phyloP scores from a whole-genome alignment of 2,329 filamentous ascomycete species.

The Ophiocordyceps sinensis region DNA sequence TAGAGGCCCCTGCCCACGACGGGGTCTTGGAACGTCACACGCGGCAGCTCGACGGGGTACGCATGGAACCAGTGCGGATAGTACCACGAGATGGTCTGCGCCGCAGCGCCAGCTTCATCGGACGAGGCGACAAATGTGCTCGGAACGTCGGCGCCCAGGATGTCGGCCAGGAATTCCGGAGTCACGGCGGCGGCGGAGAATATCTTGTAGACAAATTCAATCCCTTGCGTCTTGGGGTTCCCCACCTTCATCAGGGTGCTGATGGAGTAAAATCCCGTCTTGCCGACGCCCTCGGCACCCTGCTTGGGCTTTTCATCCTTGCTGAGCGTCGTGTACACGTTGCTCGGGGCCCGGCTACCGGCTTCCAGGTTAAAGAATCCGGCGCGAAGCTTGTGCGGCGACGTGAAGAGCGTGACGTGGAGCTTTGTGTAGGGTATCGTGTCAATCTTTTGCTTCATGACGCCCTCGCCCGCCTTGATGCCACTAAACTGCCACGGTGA shows the following conservation, averaged over 20 bases:
- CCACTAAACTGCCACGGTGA: conserved; percentile 69
- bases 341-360: conserved; percentile 48
- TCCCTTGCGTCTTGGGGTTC: conserved; percentile 41
- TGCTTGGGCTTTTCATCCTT: conserved; percentile 35
- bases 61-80: conserved; percentile 65
- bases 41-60: conserved; percentile 74
- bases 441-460: conserved; percentile 59
- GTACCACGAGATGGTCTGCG: conserved; percentile 56
- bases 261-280: conserved; percentile 72
- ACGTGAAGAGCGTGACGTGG: conserved; percentile 81
- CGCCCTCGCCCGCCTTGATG: conserved; percentile 46
- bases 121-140: conserved; percentile 18
- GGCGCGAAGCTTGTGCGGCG: conserved; percentile 56
- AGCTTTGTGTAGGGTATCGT: conserved; percentile 73
- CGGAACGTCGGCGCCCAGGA: conserved; percentile 35
- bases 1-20: conserved; percentile 53
- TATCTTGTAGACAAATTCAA: conserved; percentile 50
- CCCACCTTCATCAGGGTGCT: conserved; percentile 52
- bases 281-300: conserved; percentile 48
- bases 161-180: conserved; percentile 33
- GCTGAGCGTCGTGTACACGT: conserved; percentile 70
- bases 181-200: conserved; percentile 43
- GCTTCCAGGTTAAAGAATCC: conserved; percentile 54
- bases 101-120: conserved; percentile 9
- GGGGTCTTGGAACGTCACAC: conserved; percentile 75